Evolutionary conservation across 345 rosid species (phyloP).

Genomic region (Nephelium lappaceum): DNA sequence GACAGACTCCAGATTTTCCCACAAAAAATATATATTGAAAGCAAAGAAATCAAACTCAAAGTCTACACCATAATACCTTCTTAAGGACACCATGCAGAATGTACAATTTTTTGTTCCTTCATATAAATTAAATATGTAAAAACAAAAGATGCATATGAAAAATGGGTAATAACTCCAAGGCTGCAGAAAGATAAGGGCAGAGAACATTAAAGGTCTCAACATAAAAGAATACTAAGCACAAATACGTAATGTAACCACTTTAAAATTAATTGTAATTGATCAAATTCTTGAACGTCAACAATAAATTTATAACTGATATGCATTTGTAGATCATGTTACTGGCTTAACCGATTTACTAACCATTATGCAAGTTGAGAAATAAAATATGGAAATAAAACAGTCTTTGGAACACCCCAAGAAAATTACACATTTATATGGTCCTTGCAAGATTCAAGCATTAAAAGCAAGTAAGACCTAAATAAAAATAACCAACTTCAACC

Average conservation of each 20-base stretch:
- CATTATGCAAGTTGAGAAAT: not conserved
- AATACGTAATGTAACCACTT: not conserved
- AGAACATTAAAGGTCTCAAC: not conserved
- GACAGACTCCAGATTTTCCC: not conserved
- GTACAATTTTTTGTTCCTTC: not conserved
- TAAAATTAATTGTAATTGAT: not conserved
- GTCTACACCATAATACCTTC: not conserved
- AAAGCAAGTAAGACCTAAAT: not conserved
- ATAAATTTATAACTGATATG: not conserved
- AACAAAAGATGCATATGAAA: not conserved
- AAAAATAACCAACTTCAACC: not conserved
- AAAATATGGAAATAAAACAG: too few species aligned
- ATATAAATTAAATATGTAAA: too few species aligned
- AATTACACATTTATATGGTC: not conserved
- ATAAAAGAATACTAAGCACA: not conserved
- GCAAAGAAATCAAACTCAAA: not conserved
- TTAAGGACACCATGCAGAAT: not conserved
- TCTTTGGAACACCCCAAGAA: not conserved
- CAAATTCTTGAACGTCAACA: not conserved
- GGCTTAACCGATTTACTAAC: not conserved
- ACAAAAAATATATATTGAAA: not conserved
- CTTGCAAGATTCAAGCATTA: not conserved
- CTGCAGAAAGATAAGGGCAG: not conserved
- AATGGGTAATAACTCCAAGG: not conserved
- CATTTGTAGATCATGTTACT: not conserved